A percentile compares a stretch with the other conserved stretches of the same genome.
These are phyloP conservation scores for Colletotrichum cuscutae DNA, from an alignment of 2,329 filamentous ascomycete genomes.

Conservation along the genomic window DNA sequence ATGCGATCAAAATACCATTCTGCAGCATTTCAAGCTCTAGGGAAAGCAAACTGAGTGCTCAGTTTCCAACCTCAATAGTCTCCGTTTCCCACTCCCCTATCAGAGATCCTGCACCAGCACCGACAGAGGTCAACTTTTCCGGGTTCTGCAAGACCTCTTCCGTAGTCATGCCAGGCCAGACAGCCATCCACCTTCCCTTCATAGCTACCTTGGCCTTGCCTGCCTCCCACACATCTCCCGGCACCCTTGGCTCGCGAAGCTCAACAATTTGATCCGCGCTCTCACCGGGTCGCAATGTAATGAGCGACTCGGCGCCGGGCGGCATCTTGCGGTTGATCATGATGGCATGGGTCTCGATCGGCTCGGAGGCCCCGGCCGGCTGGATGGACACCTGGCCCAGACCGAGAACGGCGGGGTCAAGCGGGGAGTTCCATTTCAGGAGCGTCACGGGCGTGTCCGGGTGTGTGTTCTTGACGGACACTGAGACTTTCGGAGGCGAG, in stretches of 20 bases:
- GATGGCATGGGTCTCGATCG: conserved; percentile 51
- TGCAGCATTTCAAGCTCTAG: too few species aligned
- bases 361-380: conserved; percentile 43
- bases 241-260: background rate
- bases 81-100: background rate
- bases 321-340: conserved; percentile 54
- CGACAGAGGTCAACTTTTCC: background rate
- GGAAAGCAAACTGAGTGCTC: background rate
- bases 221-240: background rate
- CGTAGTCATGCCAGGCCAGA: background rate
- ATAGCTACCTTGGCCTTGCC: background rate
- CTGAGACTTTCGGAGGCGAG: conserved; percentile 37
- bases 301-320: conserved; percentile 48
- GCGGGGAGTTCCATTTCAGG: conserved; percentile 54
- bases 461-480: conserved; percentile 53
- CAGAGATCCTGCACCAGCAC: background rate
- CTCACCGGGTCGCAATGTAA: conserved; percentile 38
- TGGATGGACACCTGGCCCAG: conserved; percentile 53
- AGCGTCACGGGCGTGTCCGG: conserved; percentile 48
- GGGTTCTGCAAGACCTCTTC: background rate
- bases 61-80: background rate
- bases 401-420: conserved; percentile 52
- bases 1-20: too few species aligned
- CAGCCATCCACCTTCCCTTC: background rate
- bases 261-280: background rate